Evolutionary conservation across 331 rosid species (phyloP).

Genomic region (Prunus yedoensis): DNA sequence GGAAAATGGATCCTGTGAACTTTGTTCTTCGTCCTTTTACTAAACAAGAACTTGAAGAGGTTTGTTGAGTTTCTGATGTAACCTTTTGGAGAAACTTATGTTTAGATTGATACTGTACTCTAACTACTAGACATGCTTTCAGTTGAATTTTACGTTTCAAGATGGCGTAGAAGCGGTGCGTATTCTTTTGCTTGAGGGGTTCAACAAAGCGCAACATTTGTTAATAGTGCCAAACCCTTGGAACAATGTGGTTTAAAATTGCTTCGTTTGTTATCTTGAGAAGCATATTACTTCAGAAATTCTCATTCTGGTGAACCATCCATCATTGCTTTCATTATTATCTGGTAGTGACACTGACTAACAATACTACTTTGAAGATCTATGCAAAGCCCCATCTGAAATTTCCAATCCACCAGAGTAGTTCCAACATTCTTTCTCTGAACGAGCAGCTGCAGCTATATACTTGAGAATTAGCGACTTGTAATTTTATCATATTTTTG

Average conservation of each 20-base stretch:
- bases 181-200: slow-evolving; percentile 80
- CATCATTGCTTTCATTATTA: background rate
- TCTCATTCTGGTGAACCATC: background rate
- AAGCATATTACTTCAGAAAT: slow-evolving; percentile 13
- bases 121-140: slow-evolving; percentile 35
- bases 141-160: slow-evolving; percentile 79
- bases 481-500: background rate
- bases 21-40: slow-evolving; percentile 81
- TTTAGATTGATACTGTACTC: slow-evolving; percentile 16
- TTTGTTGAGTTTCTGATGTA: slow-evolving; percentile 21
- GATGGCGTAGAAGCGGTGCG: slow-evolving; percentile 68
- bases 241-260: slow-evolving; percentile 64
- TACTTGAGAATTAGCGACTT: background rate
- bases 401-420: background rate
- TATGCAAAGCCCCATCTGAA: background rate
- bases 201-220: slow-evolving; percentile 82
- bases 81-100: slow-evolving; percentile 2
- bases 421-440: background rate
- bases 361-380: background rate
- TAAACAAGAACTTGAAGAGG: slow-evolving; percentile 80
- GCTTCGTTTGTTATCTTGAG: slow-evolving; percentile 28
- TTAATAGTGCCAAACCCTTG: slow-evolving; percentile 66
- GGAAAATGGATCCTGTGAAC: slow-evolving; percentile 75
- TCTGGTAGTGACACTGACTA: background rate
- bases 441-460: background rate